Evolutionary conservation across 148 eudicot species (phyloP), one percentile per base, ranked within the genome.

Genomic region (Euryodendron excelsum): DNA sequence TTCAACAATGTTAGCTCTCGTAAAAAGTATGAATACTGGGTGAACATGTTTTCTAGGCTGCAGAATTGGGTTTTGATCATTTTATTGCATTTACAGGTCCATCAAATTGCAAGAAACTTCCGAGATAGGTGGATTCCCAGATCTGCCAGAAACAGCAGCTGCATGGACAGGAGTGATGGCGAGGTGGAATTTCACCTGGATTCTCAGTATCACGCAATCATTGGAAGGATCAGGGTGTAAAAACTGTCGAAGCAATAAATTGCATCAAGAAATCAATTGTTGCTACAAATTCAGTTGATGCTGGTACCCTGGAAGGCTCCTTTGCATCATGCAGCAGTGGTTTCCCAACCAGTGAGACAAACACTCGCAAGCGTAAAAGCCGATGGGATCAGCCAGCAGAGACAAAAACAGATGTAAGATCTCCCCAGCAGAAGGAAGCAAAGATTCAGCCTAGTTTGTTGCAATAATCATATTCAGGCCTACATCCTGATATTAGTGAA

Each of bases 71-170:
- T 20, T 73, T 59, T 71, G 75, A 65, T 64, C 58, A 13, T 41
- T 48, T 58, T 80, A 45, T 33, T 80, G 55, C 66, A 62, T 25
- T 53, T 70, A 62, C 87, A 93, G 99, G 97, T 96, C 80, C 97
- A 96, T 86, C 93, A 91, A 86, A 96, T 90, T 79, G 97, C 99
- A 68, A 87, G 97, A 25, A 91, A 78, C 79, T 95, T 96, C 69
- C 90, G 99, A 28, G 94, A 93, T 75, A 86, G 80, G 85, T 93
- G 94, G 93, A 90, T 96, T 71, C 98, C 89, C 47, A 79, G 90
- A 77, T 76, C 68, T 73, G 31, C 80, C 41, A 90, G 93, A 69
- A 91, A 81, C 85, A 83, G 53, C 68, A 76, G 78, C 78, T 72
- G 82, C 84, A 78, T 78, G 78, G 98, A 90, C 52, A 82, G 79